Evolutionary conservation across 345 rosid species (phyloP), one percentile per base, ranked within the genome.

Genomic region (Camelina laxa): DNA sequence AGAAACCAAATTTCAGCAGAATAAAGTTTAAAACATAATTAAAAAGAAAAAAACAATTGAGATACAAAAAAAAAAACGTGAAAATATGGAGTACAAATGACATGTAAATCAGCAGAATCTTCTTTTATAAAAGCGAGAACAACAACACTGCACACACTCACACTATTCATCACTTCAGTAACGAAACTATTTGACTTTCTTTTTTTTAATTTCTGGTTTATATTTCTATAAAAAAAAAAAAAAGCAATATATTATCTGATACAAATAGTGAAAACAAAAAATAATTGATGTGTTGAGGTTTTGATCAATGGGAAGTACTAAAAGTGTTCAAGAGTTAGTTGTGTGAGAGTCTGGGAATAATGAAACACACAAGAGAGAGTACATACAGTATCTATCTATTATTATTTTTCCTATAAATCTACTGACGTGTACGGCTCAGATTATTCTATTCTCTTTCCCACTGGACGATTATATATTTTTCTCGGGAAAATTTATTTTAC

Each of bases 341-440:
- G 66, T 67, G 72, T 53, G 72, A 36, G 71, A 67, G 73, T 44
- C 44, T 53, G 74, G 0, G 65, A 47, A 69, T 56, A 42, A 56
- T 16, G 64, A 59, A 61, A 50, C 53, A 47, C 49, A 60, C 13
- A 39, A 27, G 14, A 38, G 13, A 35, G 9, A 21, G 41, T 36
- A 33, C 36, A 6, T 6, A 33, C 36, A 60, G 58, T 27, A 13
- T 24, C 33, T 38, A 61, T n/a, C n/a, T n/a, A n/a, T n/a, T n/a
- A n/a, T 51, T 64, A 57, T 74, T 56, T 49, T 33, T 65, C 72
- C 58, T 65, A 60, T 51, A 42, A 68, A 45, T 48, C 11, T 57
- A 21, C 67, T 56, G 27, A 77, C 80, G 80, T 77, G 80, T 65
- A 70, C 80, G 76, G 76, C 16, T 12, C 19, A 77, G 76, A 77